A percentile compares a stretch with the other conserved stretches of the same genome.
Conservation (phyloP, 163 green algal genomes). For the Chlorella variabilis region DNA sequence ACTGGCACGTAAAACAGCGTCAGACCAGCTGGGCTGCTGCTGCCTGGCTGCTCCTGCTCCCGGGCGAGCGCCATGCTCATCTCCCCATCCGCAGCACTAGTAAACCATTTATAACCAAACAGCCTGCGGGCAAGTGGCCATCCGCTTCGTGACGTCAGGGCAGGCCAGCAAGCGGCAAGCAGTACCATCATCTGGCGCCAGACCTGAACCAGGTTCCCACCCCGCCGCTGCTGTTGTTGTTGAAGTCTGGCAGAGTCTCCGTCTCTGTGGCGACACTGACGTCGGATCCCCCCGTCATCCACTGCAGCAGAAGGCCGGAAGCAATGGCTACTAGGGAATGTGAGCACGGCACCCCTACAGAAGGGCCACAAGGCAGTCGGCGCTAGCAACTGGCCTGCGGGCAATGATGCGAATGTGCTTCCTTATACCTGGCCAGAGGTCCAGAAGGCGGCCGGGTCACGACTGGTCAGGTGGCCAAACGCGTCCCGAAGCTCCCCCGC, state of each 20-base stretch:
- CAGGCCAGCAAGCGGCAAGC: too few relatives aligned
- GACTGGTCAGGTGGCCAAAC: conserved; percentile 23
- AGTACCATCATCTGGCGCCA: too few relatives aligned
- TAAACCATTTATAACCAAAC: conserved; percentile 48
- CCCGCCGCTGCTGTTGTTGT: not conserved
- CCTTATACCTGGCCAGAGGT: conserved; percentile 39
- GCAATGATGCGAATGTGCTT: too few relatives aligned
- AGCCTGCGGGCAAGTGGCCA: too few relatives aligned
- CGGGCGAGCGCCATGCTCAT: conserved; percentile 33
- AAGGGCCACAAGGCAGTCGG: too few relatives aligned
- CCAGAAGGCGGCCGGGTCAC: conserved; percentile 32
- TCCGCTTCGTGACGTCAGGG: too few relatives aligned
- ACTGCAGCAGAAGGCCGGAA: not conserved
- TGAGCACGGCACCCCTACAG: too few relatives aligned
- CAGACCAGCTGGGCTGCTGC: conserved; percentile 8
- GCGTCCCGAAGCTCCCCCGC: conserved; percentile 9
- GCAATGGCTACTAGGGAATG: too few relatives aligned
- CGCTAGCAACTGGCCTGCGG: too few relatives aligned
- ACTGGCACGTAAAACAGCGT: conserved; percentile 39
- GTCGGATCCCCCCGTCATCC: conserved; percentile 37
- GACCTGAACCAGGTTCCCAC: conserved; percentile 33
- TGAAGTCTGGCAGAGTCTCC: not conserved
- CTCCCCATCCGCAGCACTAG: conserved; percentile 39
- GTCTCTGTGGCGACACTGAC: conserved; percentile 34
- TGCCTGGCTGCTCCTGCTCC: not conserved